These are phyloP conservation scores for Mayamaea pseudoterrestris DNA, from an alignment of 108 stramenopile genomes.

Conservation along the genomic window DNA sequence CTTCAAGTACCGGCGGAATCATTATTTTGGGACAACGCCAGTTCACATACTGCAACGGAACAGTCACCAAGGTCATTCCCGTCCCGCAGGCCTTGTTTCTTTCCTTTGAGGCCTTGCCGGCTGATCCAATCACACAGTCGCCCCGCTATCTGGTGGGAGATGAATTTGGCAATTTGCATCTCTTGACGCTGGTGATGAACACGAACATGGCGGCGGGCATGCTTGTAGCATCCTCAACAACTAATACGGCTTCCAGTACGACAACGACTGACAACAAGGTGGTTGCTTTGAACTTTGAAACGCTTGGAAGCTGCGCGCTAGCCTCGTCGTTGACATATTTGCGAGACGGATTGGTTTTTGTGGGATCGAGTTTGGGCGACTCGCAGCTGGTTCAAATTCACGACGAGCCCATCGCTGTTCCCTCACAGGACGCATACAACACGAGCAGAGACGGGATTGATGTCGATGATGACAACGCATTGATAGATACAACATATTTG, in stretches of 20 bases:
- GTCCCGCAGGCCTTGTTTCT: slow-evolving; percentile 35
- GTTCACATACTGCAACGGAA: slow-evolving; percentile 51
- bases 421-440: slow-evolving; percentile 1
- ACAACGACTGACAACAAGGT: slow-evolving; percentile 21
- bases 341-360: slow-evolving; percentile 83
- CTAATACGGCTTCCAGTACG: slow-evolving; percentile 1
- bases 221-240: background rate
- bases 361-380: slow-evolving; percentile 84
- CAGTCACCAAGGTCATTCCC: slow-evolving; percentile 45
- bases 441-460: background rate
- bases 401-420: slow-evolving; percentile 47
- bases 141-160: slow-evolving; percentile 78
- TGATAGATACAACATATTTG: slow-evolving; percentile 48
- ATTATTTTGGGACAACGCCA: slow-evolving; percentile 68
- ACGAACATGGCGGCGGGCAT: slow-evolving; percentile 1
- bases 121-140: slow-evolving; percentile 24
- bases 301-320: slow-evolving; percentile 52
- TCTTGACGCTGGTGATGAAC: slow-evolving; percentile 53
- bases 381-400: slow-evolving; percentile 83
- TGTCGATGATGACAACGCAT: background rate
- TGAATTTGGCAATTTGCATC: slow-evolving; percentile 74
- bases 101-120: slow-evolving; percentile 28
- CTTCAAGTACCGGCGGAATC: slow-evolving; percentile 39
- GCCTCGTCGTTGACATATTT: slow-evolving; percentile 69
- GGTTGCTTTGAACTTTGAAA: slow-evolving; percentile 54